These are phyloP conservation scores for Celoporthe dispersa DNA, from an alignment of 2,329 filamentous ascomycete species.

Conservation along the genomic window DNA sequence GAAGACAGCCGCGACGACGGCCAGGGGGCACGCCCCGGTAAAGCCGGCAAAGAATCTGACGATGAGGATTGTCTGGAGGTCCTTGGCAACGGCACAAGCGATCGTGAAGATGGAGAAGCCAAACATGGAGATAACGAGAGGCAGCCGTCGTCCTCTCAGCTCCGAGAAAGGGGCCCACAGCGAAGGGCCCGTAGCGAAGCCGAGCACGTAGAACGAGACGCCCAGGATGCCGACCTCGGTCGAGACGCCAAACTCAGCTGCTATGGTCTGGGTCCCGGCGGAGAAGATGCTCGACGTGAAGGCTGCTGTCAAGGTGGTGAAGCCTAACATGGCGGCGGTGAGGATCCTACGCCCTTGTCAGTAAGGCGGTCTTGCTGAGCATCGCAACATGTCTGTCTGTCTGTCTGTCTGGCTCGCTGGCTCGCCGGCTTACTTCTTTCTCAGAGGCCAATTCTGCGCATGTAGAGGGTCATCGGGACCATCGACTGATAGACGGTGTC, in stretches of 20 bases:
- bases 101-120: slow-evolving; percentile 73
- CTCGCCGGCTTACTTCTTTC: slow-evolving; percentile 70
- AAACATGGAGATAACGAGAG: slow-evolving; percentile 65
- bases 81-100: slow-evolving; percentile 66
- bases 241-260: slow-evolving; percentile 62
- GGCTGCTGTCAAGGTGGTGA: slow-evolving; percentile 71
- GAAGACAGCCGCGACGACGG: slow-evolving; percentile 73
- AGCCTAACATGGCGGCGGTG: slow-evolving; percentile 71
- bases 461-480: slow-evolving; percentile 83
- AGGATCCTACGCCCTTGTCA: slow-evolving; percentile 52
- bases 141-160: slow-evolving; percentile 67
- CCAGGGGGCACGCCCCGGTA: slow-evolving; percentile 70
- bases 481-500: slow-evolving; percentile 52
- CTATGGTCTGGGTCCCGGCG: slow-evolving; percentile 62
- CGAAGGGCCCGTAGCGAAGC: slow-evolving; percentile 72
- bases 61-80: slow-evolving; percentile 71
- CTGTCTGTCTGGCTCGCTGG: too few relatives aligned
- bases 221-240: slow-evolving; percentile 67
- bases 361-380: neutral
- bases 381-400: neutral
- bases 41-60: slow-evolving; percentile 76
- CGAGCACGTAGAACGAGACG: slow-evolving; percentile 71
- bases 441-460: slow-evolving; percentile 83
- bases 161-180: slow-evolving; percentile 77
- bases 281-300: slow-evolving; percentile 81